phyloP scores from a whole-genome alignment of 2,329 filamentous ascomycete species.

The Trichoderma polysporum region DNA sequence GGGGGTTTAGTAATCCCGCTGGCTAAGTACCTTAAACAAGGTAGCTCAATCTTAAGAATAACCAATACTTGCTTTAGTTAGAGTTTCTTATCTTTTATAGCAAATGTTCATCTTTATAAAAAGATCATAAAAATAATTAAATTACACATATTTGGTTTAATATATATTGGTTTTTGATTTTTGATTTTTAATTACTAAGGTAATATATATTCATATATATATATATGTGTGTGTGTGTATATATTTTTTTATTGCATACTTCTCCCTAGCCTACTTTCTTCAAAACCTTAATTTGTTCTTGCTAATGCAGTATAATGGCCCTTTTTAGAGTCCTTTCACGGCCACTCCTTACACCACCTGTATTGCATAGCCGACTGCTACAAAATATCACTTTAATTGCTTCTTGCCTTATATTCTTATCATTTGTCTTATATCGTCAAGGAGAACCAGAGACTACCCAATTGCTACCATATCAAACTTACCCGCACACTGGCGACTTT shows the following conservation, averaged over 20 bases:
- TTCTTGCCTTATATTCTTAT: neutral
- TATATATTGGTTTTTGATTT: too few relatives aligned
- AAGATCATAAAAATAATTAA: too few relatives aligned
- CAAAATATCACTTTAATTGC: neutral
- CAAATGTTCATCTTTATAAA: too few relatives aligned
- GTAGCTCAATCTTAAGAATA: too few relatives aligned
- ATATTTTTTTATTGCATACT: neutral
- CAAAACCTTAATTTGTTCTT: neutral
- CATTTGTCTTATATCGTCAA: neutral
- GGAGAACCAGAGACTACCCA: neutral
- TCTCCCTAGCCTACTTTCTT: neutral
- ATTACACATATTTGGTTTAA: too few relatives aligned
- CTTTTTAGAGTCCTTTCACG: neutral
- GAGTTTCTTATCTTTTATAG: too few relatives aligned
- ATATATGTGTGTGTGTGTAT: too few relatives aligned
- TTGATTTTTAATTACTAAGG: too few relatives aligned
- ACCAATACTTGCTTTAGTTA: too few relatives aligned
- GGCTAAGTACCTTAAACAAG: too few relatives aligned
- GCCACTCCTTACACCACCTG: neutral
- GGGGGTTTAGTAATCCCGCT: neutral
- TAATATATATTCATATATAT: too few relatives aligned
- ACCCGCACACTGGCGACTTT: slow-evolving; percentile 6
- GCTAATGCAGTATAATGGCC: neutral
- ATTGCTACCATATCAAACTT: neutral
- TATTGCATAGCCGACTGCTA: neutral